Base-by-base conservation (phyloP, 164 flowering plant species). In the Aristolochia californica region DNA sequence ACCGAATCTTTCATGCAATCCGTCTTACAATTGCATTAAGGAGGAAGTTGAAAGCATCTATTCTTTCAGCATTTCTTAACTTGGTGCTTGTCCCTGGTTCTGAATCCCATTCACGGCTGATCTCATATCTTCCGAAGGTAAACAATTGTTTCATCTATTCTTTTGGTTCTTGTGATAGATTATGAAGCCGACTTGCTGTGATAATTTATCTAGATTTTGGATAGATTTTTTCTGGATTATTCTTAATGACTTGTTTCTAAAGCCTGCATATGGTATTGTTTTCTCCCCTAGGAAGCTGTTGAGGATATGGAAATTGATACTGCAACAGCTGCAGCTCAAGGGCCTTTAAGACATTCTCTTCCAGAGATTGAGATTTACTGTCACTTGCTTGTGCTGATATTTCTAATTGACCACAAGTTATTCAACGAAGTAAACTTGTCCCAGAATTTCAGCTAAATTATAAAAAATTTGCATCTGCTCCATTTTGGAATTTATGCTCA, bases 261-360 rank as follows among this genome's bases (percentile, higher is more conserved):
- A 16, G 12, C 12, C 7, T 2, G 22, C 7, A 2, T 48, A 22
- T 48, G 1, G 7, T 1, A 12, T 1, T 48, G 1, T 27, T 22
- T 54, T 18, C 17, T 34, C 38, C 16, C 4, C 27, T 63, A 87
- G 97, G 96, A 77, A 26, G 87, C 83, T 75, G 87, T 80, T 30
- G 84, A 80, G 62, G 98, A 82, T 18, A 93, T 89, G 94, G 97
- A 89, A 79, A 82, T 87, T 62, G 98, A 88, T 73, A 78, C 84
- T 25, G 89, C 85, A 38, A 69, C 88, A 53, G 83, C 90, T 55
- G 81, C 71, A 5, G 53, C 70, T 45, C 91, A 75, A 58, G 56
- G 76, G 44, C 72, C 83, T 25, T 60, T 24, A 16, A 89, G 84
- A 67, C 89, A 83, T 63, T 43, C 76, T 24, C 61, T 87, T 69